Evolutionary conservation across 2,329 filamentous ascomycete genomes (phyloP), one percentile per base, ranked within the genome.

Genomic region (Colletotrichum simmondsii): DNA sequence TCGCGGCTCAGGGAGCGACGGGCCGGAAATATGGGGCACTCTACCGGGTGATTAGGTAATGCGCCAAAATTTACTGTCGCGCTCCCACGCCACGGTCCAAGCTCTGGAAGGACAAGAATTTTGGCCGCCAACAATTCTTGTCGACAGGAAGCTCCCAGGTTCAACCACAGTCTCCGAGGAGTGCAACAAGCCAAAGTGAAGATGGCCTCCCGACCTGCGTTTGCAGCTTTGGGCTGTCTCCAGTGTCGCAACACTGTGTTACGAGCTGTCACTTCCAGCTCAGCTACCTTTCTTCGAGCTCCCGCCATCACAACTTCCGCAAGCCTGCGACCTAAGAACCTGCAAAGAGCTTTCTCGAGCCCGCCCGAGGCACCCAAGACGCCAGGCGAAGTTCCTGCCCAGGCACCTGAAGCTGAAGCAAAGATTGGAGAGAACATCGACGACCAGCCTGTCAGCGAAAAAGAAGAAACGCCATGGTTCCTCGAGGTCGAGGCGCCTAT

Each of bases 391-490:
- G 3, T 53, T n/a, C 12, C 30, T 6, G 0, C 59, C 3, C 30
- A 59, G 0, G 22, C 37, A 11, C 0, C 35, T 5, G 52, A n/a
- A 8, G 6, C 54, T 3, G 35, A 37, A 22, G n/a, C 49, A 1
- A 22, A 49, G 4, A 14, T 16, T 0, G 2, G n/a, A 5, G 37
- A 67, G 19, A 14, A 14, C 14, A 5, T 11, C 22, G 72, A 77
- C 22, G 53, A 74, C n/a, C 62, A 54, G 30, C 65, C 56, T 0
- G 19, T 24, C 14, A 49, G 60, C 16, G 69, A 80, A 5, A 76
- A 81, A 8, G 77, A 82, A 4, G 67, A 80, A 14, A 82, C 91
- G 8, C 94, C 94, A 6, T 98, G 97, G 97, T 98, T 98, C 81
- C 90, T 97, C 32, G 92, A 97, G 79, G 91, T 94, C 76, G 89